Base-by-base conservation (phyloP, 1,139 yeast species). In the Trichomonascaceae sp. region DNA sequence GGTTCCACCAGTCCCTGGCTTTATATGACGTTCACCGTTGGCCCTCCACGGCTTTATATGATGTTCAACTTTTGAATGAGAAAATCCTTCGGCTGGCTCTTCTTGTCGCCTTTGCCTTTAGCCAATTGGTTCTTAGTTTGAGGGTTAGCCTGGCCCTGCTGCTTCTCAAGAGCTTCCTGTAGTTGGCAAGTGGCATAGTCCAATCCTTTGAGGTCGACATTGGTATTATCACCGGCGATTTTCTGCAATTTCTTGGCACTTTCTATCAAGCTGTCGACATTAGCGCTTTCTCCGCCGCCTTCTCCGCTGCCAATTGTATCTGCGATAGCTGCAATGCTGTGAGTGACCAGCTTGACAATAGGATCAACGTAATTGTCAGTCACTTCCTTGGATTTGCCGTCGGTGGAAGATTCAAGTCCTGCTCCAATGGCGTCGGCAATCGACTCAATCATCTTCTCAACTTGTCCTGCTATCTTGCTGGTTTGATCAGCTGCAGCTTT, bases 291-390 rank as follows among this genome's bases (percentile, higher is more conserved):
- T 24, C 27, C 43, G 32, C 54, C 58, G n/a, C 54, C 44, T 17
- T 57, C 55, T 27, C 38, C 49, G 8, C 59, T 57, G 17, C 48
- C 45, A 27, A 54, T 47, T 30, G 51, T 49, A 17, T 58, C 46
- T 13, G 54, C 50, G 5, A 50, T 27, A 22, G 52, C 54, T 30
- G 45, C 52, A 19, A 55, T 53, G 9, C 60, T 59, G 44, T 57
- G 58, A 41, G 53, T 56, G 15, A 56, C 50, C 22, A 58, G 49
- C 48, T 57, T 58, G 39, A 57, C 53, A 49, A 57, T 46, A 12
- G 60, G 60, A 13, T 59, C 60, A 19, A 39, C 45, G 36, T 55
- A 46, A 45, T 52, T 56, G 44, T 56, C 43, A 17, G 56, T 49
- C 10, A 56, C 51, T 6, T 49, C 55, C 48, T 52, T 45, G 36